phyloP scores from a whole-genome alignment of 768 basidiomycete genomes.

The Xerocomus brunneocitrinus region DNA sequence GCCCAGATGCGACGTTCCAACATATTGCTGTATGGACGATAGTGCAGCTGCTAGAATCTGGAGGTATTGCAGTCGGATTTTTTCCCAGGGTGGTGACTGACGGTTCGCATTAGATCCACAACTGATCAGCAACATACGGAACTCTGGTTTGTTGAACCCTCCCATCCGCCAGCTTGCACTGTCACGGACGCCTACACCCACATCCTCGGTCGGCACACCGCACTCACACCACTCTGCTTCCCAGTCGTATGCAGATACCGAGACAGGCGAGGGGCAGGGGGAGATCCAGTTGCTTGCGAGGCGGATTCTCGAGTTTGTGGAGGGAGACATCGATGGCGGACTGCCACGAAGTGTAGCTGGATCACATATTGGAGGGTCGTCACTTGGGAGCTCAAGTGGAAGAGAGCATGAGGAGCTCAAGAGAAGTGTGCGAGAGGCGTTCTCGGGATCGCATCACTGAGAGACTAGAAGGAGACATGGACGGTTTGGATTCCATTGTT shows the following conservation, averaged over 20 bases:
- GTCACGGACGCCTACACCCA: conserved; percentile 63
- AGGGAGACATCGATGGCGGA: conserved; percentile 61
- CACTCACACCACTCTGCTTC: conserved; percentile 62
- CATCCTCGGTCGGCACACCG: conserved; percentile 72
- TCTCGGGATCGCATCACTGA: conserved; percentile 53
- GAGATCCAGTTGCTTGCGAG: conserved; percentile 86
- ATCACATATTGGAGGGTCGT: conserved; percentile 68
- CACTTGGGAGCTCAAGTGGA: conserved; percentile 52
- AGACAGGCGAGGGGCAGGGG: conserved; percentile 81
- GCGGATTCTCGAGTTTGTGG: conserved; percentile 84
- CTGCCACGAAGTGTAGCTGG: conserved; percentile 57
- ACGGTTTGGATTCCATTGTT: neutral
- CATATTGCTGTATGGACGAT: conserved; percentile 99
- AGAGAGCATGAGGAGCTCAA: conserved; percentile 78
- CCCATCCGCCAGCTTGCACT: conserved; percentile 81
- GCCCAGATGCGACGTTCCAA: conserved; percentile 95
- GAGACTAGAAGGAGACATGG: neutral
- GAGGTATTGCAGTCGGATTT: conserved; percentile 45
- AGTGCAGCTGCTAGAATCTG: conserved; percentile 95
- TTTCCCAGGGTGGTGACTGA: neutral
- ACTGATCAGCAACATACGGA: conserved; percentile 85
- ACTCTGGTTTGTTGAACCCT: conserved; percentile 73
- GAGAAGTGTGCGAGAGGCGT: conserved; percentile 78
- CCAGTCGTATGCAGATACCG: conserved; percentile 78
- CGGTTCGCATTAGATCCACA: conserved; percentile 59